Evolutionary conservation across 345 rosid species (phyloP), one percentile per base, ranked within the genome.

Genomic region (Heritiera fomes): DNA sequence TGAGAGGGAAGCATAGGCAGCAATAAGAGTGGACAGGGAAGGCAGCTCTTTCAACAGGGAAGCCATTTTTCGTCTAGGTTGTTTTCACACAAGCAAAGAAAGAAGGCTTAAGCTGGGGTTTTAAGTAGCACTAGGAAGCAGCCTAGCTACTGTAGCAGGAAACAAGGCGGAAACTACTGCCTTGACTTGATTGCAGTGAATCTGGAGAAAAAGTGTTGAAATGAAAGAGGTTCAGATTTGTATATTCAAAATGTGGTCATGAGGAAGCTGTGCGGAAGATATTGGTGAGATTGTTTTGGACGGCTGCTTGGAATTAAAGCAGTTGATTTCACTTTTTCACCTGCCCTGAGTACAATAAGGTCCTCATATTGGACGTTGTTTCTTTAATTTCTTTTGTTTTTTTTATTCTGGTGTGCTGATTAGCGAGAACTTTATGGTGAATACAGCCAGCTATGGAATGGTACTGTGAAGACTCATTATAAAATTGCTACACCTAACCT

Each of bases 1-100:
- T 0, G 85, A 79, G 30, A 83, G 12, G 64, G 83, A 77, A 34
- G 83, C 88, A 68, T 81, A 83, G 7, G 77, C 58, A 1, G 84
- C 68, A 46, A 83, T 83, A 2, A 86, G 77, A 20, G 81, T 56
- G 56, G 88, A 20, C 79, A 79, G 70, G 20, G 86, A 62, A 13
- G 84, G 82, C 20, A 79, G 30, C 59, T 81, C 79, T 56, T 41
- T 34, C n/a, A 81, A 68, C 18, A 72, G 20, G 3, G 81, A 69
- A n/a, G 82, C 80, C 83, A 1, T 18, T 20, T 34, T 34, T 34
- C 38, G 38, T 34, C 12, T 64, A 20, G 4, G 67, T 30, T 30
- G 23, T 40, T 40, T 3, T 34, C 5, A 38, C 11, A 61, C 17
- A 12, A 56, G 60, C 60, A 56, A 34, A 28, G 18, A 15, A 63